phyloP scores from a whole-genome alignment of 2,329 filamentous ascomycete species.

The Scedosporium aurantiacum region DNA sequence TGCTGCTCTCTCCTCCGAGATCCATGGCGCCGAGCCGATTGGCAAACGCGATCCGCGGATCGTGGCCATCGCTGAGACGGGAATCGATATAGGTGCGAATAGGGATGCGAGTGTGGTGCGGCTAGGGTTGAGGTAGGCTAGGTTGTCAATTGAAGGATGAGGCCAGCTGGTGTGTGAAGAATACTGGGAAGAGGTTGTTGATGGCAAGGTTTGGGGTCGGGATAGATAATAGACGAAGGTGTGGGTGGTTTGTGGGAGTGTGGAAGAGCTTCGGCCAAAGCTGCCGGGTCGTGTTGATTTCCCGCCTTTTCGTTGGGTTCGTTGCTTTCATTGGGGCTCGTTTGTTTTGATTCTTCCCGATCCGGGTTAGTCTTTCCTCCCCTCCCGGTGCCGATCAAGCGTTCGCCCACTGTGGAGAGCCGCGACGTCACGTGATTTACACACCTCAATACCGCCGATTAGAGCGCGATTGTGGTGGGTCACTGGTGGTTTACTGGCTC shows the following conservation, averaged over 20 bases:
- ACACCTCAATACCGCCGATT: background rate
- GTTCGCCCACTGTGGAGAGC: background rate
- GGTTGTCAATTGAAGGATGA: conserved; percentile 1
- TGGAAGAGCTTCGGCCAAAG: conserved; percentile 2
- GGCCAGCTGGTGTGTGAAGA: conserved; percentile 3
- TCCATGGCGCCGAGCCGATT: conserved; percentile 77
- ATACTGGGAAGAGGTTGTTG: conserved; percentile 7
- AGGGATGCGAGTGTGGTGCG: conserved; percentile 8
- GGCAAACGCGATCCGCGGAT: conserved; percentile 50
- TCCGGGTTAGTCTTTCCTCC: background rate
- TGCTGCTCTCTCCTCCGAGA: conserved; percentile 71
- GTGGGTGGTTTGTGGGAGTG: conserved; percentile 8
- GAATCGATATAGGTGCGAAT: background rate
- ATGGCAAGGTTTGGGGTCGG: background rate
- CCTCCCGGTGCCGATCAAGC: background rate
- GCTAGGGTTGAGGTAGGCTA: conserved; percentile 8
- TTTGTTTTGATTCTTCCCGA: conserved; percentile 8
- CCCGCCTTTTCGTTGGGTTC: background rate
- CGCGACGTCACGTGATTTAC: background rate
- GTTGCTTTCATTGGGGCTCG: background rate
- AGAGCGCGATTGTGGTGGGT: background rate
- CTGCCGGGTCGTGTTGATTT: conserved; percentile 3
- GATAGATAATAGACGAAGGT: conserved; percentile 10
- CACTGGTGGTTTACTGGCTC: background rate
- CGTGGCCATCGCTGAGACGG: conserved; percentile 16